Percentiles rank a stretch among this genome's conserved stretches.
Evolutionary conservation across 2,329 filamentous ascomycete species (phyloP).

Genomic region (Zymoseptoria ardabiliae): DNA sequence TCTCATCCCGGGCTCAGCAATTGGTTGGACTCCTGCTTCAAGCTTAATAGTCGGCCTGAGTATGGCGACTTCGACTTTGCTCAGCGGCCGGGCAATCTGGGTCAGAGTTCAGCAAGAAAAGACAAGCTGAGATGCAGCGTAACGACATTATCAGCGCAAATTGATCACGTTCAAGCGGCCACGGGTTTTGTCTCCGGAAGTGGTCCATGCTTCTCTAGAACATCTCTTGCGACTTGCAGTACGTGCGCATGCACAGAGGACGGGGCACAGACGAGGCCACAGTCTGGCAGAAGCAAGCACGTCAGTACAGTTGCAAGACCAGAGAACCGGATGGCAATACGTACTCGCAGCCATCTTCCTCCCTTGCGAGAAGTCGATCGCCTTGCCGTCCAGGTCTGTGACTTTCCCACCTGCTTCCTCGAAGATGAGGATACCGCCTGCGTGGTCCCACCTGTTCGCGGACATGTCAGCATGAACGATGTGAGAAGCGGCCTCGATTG

Average conservation of each 20-base stretch:
- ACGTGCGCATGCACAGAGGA: slow-evolving; percentile 15
- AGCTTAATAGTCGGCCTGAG: slow-evolving; percentile 48
- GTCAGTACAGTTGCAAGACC: slow-evolving; percentile 2
- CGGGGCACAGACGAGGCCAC: slow-evolving; percentile 20
- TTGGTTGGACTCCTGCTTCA: slow-evolving; percentile 54
- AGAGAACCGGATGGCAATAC: background rate
- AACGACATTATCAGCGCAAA: background rate
- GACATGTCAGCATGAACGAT: background rate
- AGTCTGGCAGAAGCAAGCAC: slow-evolving; percentile 5
- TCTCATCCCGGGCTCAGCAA: slow-evolving; percentile 50
- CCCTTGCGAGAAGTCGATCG: slow-evolving; percentile 38
- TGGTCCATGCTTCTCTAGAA: slow-evolving; percentile 11
- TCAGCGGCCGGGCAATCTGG: slow-evolving; percentile 58
- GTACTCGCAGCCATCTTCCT: slow-evolving; percentile 20
- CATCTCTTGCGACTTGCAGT: slow-evolving; percentile 11
- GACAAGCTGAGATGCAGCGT: background rate
- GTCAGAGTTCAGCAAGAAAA: slow-evolving; percentile 14
- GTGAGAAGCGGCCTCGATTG: slow-evolving; percentile 18
- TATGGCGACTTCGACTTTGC: slow-evolving; percentile 55
- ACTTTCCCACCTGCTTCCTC: slow-evolving; percentile 45
- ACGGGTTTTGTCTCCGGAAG: slow-evolving; percentile 11
- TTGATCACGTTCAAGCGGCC: background rate
- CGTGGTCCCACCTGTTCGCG: slow-evolving; percentile 44
- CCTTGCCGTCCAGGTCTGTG: slow-evolving; percentile 44
- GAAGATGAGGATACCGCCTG: slow-evolving; percentile 46